Evolutionary conservation across 352 stramenopile species (phyloP), one percentile per base, ranked within the genome.

Genomic region (Globisporangium okanoganense): DNA sequence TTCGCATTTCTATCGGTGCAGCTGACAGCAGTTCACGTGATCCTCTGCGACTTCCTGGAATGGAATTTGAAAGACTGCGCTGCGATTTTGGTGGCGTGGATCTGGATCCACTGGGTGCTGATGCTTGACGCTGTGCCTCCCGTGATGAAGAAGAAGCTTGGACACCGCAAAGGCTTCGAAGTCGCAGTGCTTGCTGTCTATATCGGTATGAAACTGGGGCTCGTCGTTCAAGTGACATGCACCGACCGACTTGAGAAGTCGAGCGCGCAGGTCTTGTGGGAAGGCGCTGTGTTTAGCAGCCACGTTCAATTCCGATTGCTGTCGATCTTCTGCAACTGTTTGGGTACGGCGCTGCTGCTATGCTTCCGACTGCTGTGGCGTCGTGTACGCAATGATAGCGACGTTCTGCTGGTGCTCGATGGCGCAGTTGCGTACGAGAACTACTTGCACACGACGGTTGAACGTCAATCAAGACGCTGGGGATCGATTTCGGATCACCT

Each of bases 1-100:
- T 73, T 76, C 31, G 43, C 59, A 1, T 79, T 74, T 45, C 29
- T 76, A 31, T 72, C 71, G n/a, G 27, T 66, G 5, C 68, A 76
- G 33, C 13, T 74, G 14, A 57, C 49, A 5, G 14, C 50, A 5
- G 36, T 66, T 13, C 48, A 63, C 40, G 13, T 67, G 8, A 65
- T 59, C 18, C 25, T 73, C 6, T 68, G 61, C 6, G 68, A 70
- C 20, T 53, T 73, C 12, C 69, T 70, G n/a, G 22, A 41, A 0
- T 76, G 68, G 68, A 31, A 60, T 2, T 5, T 29, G 5, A 40
- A 31, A 22, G 31, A 38, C 16, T 41, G 35, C 14, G 18, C 43
- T 24, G 43, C 27, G 16, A 43, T 70, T 12, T 40, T 27, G 2
- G 48, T 54, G 4, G 59, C 25, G 6, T 68, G 62, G 58, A 36